Evolutionary conservation across 352 stramenopile genomes (phyloP).

Genomic region (Globisporangium nagaii): DNA sequence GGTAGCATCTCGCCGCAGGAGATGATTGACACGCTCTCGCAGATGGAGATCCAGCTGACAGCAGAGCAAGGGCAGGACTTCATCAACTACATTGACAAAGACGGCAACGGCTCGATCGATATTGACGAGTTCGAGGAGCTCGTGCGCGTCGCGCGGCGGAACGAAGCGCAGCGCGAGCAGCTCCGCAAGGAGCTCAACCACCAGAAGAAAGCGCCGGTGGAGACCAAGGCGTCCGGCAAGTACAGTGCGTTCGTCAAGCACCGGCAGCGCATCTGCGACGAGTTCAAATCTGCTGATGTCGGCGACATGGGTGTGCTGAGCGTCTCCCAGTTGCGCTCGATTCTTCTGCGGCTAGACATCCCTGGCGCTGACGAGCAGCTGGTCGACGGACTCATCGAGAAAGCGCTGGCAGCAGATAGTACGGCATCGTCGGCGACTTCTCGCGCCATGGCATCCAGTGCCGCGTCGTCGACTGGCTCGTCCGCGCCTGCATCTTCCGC

Average conservation of each 20-base stretch:
- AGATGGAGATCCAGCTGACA: slow-evolving; percentile 81
- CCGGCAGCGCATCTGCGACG: slow-evolving; percentile 61
- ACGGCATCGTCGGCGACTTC: not conserved
- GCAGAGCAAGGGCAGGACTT: slow-evolving; percentile 60
- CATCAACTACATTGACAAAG: slow-evolving; percentile 76
- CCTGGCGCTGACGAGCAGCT: slow-evolving; percentile 42
- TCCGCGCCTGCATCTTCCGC: not conserved
- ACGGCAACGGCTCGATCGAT: slow-evolving; percentile 80
- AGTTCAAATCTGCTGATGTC: slow-evolving; percentile 40
- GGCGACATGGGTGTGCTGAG: slow-evolving; percentile 33
- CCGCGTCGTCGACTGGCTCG: not conserved
- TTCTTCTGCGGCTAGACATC: slow-evolving; percentile 40
- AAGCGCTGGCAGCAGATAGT: slow-evolving; percentile 13
- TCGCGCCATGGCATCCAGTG: not conserved
- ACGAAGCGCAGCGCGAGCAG: slow-evolving; percentile 68
- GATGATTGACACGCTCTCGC: slow-evolving; percentile 78
- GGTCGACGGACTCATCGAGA: slow-evolving; percentile 43
- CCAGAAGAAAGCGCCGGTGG: slow-evolving; percentile 16
- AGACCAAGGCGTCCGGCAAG: slow-evolving; percentile 32
- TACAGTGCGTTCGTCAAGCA: slow-evolving; percentile 42
- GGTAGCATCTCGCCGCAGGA: slow-evolving; percentile 72
- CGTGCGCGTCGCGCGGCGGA: slow-evolving; percentile 60
- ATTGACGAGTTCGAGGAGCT: slow-evolving; percentile 85
- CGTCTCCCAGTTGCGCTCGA: slow-evolving; percentile 35
- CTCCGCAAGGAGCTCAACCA: slow-evolving; percentile 57